phyloP scores from a whole-genome alignment of 2,329 filamentous ascomycete species.

The Alternaria gaisen region DNA sequence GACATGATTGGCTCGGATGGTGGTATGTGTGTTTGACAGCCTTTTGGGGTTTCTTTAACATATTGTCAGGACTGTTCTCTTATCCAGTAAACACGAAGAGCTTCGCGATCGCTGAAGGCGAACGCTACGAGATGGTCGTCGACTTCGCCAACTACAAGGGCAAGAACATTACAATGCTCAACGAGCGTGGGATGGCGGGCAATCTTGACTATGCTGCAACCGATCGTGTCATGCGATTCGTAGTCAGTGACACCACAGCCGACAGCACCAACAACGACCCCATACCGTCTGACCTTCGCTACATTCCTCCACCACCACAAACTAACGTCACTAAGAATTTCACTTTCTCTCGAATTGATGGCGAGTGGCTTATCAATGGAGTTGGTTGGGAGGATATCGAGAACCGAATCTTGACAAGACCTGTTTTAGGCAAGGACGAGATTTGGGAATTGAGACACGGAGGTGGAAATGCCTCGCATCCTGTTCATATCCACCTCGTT shows the following conservation, averaged over 20 bases:
- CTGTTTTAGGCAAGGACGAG: constrained; percentile 46
- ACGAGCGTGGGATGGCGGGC: constrained; percentile 54
- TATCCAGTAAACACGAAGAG: constrained; percentile 55
- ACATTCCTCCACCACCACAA: constrained; percentile 35
- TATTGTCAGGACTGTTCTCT: constrained; percentile 54
- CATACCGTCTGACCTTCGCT: constrained; percentile 37
- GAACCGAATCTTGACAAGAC: constrained; percentile 43
- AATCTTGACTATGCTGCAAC: constrained; percentile 62
- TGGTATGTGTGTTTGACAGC: constrained; percentile 34
- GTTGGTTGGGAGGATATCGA: constrained; percentile 46
- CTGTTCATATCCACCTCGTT: constrained; percentile 66
- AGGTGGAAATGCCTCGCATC: constrained; percentile 62
- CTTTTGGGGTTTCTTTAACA: background rate
- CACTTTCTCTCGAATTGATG: constrained; percentile 40
- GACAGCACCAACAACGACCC: constrained; percentile 35
- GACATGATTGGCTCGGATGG: constrained; percentile 64
- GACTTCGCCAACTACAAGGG: constrained; percentile 63
- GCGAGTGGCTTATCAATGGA: constrained; percentile 48
- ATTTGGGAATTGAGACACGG: constrained; percentile 56
- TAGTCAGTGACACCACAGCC: constrained; percentile 53
- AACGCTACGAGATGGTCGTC: constrained; percentile 66
- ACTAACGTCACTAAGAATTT: constrained; percentile 36
- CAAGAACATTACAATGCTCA: constrained; percentile 59
- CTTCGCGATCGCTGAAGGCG: constrained; percentile 63
- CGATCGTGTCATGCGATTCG: constrained; percentile 51